These are phyloP conservation scores for Neodidymelliopsis sp. DNA, from an alignment of 2,329 filamentous ascomycete species.

Conservation along the genomic window DNA sequence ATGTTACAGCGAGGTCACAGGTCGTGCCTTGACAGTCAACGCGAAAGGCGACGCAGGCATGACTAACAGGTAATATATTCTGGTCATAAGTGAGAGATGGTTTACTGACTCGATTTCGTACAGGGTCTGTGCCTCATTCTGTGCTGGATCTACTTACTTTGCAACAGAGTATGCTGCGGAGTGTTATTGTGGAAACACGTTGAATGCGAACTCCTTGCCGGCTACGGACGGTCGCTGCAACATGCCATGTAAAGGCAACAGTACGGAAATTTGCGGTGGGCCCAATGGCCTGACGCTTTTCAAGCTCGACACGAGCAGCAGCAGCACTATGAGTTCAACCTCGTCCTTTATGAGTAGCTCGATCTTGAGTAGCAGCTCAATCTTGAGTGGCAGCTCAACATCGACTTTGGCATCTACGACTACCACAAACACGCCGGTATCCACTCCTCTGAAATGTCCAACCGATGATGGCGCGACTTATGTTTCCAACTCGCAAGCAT, in stretches of 20 bases:
- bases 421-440: neutral
- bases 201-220: conserved; percentile 20
- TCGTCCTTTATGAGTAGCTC: neutral
- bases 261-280: conserved; percentile 24
- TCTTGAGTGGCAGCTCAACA: neutral
- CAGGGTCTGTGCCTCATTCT: conserved; percentile 5
- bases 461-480: conserved; percentile 1
- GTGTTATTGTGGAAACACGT: conserved; percentile 24
- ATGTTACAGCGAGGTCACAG: conserved; percentile 3
- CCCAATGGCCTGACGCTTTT: conserved; percentile 20
- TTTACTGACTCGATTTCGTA: too few relatives aligned
- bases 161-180: conserved; percentile 14
- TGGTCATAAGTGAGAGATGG: too few relatives aligned
- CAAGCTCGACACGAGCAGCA: conserved; percentile 8
- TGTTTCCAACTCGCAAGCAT: conserved; percentile 3
- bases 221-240: conserved; percentile 39
- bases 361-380: neutral
- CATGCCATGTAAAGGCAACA: conserved; percentile 15
- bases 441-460: conserved; percentile 8
- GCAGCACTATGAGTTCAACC: neutral
- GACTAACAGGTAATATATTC: too few relatives aligned
- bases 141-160: conserved; percentile 3
- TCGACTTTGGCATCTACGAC: neutral
- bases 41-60: neutral
- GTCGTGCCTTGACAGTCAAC: conserved; percentile 5